Conservation (phyloP, 2,329 filamentous ascomycete species). For the Aureobasidium lini region DNA sequence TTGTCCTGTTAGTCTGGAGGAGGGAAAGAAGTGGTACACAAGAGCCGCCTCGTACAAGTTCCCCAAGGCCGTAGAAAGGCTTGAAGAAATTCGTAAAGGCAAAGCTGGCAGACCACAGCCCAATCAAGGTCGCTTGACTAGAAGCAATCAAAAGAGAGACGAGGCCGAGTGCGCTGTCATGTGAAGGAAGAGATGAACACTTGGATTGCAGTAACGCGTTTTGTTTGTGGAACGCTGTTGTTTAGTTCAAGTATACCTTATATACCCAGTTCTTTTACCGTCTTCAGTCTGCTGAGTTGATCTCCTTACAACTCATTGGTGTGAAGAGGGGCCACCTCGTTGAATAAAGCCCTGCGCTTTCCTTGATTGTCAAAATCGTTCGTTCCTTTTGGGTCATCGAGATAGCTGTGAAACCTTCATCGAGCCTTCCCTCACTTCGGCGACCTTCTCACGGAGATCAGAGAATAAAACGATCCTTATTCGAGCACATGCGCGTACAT, state of each 20-base stretch:
- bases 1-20: slow-evolving; percentile 75
- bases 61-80: slow-evolving; percentile 80
- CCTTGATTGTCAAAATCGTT: no score
- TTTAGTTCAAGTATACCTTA: not conserved
- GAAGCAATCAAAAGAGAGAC: slow-evolving; percentile 75
- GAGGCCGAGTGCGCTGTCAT: slow-evolving; percentile 84
- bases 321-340: no score
- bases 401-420: no score
- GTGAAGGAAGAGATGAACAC: slow-evolving; percentile 40
- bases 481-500: no score
- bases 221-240: not conserved
- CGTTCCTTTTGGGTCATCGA: no score
- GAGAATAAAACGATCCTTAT: no score
- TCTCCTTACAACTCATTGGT: no score
- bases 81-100: slow-evolving; percentile 77
- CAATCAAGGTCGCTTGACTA: slow-evolving; percentile 70
- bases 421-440: no score
- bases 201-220: not conserved
- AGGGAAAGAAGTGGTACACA: slow-evolving; percentile 98
- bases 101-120: slow-evolving; percentile 36
- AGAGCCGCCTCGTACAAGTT: slow-evolving; percentile 96
- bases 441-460: no score
- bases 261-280: not conserved
- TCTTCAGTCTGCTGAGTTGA: not conserved
- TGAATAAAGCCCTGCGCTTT: no score